Conservation (phyloP, 169 alveolate species). For the Amoebophrya sp. region DNA sequence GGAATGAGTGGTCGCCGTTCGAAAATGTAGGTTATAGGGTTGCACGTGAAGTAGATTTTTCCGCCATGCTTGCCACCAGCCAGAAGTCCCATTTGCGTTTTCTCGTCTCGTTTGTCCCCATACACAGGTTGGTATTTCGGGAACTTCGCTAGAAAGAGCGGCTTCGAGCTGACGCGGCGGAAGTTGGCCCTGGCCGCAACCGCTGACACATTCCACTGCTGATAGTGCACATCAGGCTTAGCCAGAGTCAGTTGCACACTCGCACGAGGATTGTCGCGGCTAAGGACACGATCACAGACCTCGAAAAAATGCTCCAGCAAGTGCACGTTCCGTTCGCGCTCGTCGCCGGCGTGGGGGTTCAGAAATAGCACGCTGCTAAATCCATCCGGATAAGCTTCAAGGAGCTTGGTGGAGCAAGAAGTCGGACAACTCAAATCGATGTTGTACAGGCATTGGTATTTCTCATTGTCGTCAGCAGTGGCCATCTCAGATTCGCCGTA, state of each 20-base stretch:
- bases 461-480: not conserved
- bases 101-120: not conserved
- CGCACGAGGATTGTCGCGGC: not conserved
- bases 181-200: not conserved
- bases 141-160: not conserved
- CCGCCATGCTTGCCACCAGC: not conserved
- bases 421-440: not conserved
- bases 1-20: not conserved
- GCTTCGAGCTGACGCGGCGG: not conserved
- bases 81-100: not conserved
- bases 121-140: not conserved
- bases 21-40: conserved; percentile 1
- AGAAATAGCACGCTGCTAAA: not conserved
- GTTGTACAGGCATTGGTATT: not conserved
- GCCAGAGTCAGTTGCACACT: not conserved
- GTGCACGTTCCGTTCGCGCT: not conserved
- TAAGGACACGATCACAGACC: not conserved
- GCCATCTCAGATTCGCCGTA: not conserved
- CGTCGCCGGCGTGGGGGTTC: conserved; percentile 7
- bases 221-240: conserved; percentile 16
- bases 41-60: not conserved
- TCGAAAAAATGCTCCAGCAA: conserved; percentile 9
- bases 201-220: conserved; percentile 9
- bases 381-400: not conserved
- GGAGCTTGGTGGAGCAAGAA: not conserved